phyloP scores from a whole-genome alignment of 1,139 yeast species.

The Saccharomycopsis crataegensis region DNA sequence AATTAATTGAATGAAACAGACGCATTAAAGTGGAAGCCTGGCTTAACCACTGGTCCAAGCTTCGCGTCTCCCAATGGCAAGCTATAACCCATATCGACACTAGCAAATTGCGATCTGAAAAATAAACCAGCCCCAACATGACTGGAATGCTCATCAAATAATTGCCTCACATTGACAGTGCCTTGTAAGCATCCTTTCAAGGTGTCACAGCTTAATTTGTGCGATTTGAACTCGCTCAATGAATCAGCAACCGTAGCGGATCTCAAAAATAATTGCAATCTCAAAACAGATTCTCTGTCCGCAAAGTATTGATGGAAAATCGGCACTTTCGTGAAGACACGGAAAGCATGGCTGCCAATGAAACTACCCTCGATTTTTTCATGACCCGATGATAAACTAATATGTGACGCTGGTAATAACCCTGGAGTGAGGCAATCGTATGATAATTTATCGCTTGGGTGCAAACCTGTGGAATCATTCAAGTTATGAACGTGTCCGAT shows the following conservation, averaged over 20 bases:
- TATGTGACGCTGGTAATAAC: neutral
- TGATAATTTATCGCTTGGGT: constrained; percentile 1
- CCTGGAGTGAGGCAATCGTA: neutral
- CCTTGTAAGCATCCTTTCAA: neutral
- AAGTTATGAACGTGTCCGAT: constrained; percentile 3
- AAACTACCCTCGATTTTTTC: neutral
- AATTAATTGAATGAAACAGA: constrained; percentile 6
- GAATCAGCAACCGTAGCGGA: neutral
- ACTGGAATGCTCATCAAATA: neutral
- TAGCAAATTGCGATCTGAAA: constrained; percentile 11
- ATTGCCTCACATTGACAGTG: neutral
- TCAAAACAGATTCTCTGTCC: constrained; percentile 3
- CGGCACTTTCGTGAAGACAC: constrained; percentile 13
- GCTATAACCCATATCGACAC: constrained; percentile 14
- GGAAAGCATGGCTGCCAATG: constrained; percentile 4
- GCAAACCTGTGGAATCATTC: neutral
- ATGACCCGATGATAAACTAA: neutral
- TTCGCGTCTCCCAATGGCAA: constrained; percentile 7
- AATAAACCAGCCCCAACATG: constrained; percentile 10
- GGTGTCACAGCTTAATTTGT: neutral
- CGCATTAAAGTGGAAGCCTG: constrained; percentile 10
- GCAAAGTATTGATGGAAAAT: constrained; percentile 6
- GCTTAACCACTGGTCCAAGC: neutral
- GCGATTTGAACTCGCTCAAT: neutral
- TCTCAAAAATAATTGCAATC: constrained; percentile 10